Percentiles rank a stretch among this genome's conserved stretches.
Conservation (phyloP, 495 filamentous ascomycete species). For the Podospora fimiseda region DNA sequence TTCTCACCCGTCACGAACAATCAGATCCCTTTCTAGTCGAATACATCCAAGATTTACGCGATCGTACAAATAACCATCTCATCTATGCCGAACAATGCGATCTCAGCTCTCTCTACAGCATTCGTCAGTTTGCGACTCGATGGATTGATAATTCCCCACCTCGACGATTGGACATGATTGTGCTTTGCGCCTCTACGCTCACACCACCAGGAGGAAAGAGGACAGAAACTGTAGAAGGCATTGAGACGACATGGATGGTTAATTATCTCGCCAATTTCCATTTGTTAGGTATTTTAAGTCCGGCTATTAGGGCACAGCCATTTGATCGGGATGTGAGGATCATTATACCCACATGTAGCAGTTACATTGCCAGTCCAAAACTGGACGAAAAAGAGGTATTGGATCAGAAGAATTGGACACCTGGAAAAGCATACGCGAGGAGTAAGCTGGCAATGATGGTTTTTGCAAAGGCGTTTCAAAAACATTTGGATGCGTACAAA, state of each 20-base stretch:
- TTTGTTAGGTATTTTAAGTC: constrained; percentile 80
- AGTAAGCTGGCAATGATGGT: constrained; percentile 87
- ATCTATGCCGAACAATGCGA: constrained; percentile 96
- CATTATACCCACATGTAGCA: constrained; percentile 76
- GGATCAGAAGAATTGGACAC: constrained; percentile 44
- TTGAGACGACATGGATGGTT: constrained; percentile 86
- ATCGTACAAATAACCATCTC: constrained; percentile 71
- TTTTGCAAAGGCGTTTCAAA: constrained; percentile 82
- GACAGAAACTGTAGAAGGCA: constrained; percentile 60
- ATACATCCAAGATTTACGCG: constrained; percentile 82
- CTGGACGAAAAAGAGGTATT: constrained; percentile 38
- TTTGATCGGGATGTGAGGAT: constrained; percentile 88
- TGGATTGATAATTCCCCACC: constrained; percentile 96
- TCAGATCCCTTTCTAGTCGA: constrained; percentile 85
- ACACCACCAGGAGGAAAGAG: constrained; percentile 55
- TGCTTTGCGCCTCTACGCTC: constrained; percentile 73
- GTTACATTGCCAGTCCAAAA: constrained; percentile 68
- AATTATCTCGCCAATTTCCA: constrained; percentile 97
- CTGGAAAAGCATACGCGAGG: constrained; percentile 60
- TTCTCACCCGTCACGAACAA: constrained; percentile 75
- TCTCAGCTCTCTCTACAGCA: constrained; percentile 74
- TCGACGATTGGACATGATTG: constrained; percentile 85
- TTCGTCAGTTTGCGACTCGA: constrained; percentile 92
- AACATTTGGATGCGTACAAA: constrained; percentile 73
- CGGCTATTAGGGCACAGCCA: constrained; percentile 81